Percentiles rank a stretch among this genome's conserved stretches.
phyloP scores from a whole-genome alignment of 2,329 filamentous ascomycete species.

The Paecilomyces sp. region DNA sequence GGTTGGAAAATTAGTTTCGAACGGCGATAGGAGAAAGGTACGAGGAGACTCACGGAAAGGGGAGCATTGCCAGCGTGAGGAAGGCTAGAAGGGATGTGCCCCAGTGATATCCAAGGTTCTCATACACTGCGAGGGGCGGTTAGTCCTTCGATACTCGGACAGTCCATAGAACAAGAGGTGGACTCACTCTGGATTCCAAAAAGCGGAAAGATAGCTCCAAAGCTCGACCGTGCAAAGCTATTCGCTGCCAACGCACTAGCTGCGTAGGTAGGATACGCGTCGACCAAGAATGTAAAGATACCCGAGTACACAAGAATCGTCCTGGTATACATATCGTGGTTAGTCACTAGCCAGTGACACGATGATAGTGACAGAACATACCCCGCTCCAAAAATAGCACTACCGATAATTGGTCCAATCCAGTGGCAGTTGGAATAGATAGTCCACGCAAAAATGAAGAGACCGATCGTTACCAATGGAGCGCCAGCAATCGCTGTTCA shows the following conservation, averaged over 20 bases:
- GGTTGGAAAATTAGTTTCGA: not conserved
- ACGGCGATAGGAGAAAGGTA: conserved; percentile 3
- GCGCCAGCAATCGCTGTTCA: conserved; percentile 58
- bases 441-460: conserved; percentile 89
- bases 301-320: conserved; percentile 73
- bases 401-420: conserved; percentile 69
- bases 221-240: conserved; percentile 67
- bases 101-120: conserved; percentile 40
- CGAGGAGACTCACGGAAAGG: conserved; percentile 32
- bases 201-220: conserved; percentile 71
- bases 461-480: conserved; percentile 66
- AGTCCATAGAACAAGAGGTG: conserved; percentile 1
- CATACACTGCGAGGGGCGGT: conserved; percentile 32
- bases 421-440: conserved; percentile 66
- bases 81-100: conserved; percentile 38
- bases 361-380: conserved; percentile 37
- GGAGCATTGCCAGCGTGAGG: conserved; percentile 36
- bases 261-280: conserved; percentile 43
- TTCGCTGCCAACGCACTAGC: conserved; percentile 71
- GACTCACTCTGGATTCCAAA: conserved; percentile 56
- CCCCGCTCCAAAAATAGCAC: conserved; percentile 63
- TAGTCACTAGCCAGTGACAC: not conserved
- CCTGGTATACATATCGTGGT: conserved; percentile 40
- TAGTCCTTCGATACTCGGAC: not conserved
- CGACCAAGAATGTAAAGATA: conserved; percentile 81